Conservation (phyloP, 2,329 filamentous ascomycete genomes). For the Ophiostoma montium region DNA sequence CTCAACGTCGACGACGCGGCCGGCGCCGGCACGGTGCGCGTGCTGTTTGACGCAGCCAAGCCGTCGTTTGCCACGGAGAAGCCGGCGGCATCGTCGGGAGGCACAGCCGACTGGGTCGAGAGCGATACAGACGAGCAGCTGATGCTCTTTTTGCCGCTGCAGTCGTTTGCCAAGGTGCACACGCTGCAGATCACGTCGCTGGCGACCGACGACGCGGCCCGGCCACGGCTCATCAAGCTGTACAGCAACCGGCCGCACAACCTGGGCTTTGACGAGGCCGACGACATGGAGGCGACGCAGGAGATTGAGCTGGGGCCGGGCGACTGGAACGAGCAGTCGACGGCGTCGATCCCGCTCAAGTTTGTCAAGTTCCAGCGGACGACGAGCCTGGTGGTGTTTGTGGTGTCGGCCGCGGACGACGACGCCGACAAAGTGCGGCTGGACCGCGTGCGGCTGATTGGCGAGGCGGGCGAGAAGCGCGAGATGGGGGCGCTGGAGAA, state of each 20-base stretch:
- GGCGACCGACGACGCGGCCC: constrained; percentile 57
- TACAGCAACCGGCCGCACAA: constrained; percentile 84
- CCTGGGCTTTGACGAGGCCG: constrained; percentile 88
- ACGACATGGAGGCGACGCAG: constrained; percentile 72
- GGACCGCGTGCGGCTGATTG: constrained; percentile 66
- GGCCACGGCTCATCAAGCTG: constrained; percentile 70
- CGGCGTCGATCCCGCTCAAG: constrained; percentile 57
- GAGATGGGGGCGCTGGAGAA: constrained; percentile 94
- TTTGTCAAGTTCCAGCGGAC: constrained; percentile 98
- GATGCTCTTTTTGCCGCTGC: constrained; percentile 84
- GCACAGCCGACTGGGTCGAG: constrained; percentile 75
- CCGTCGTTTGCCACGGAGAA: constrained; percentile 33
- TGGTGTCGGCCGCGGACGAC: constrained; percentile 70
- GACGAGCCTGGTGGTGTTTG: constrained; percentile 71
- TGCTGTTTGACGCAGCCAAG: constrained; percentile 40
- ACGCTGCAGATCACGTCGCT: constrained; percentile 70
- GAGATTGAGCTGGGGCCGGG: constrained; percentile 55
- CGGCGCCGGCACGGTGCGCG: constrained; percentile 48
- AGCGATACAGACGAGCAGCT: constrained; percentile 96
- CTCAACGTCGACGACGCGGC: constrained; percentile 75
- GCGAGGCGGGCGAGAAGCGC: constrained; percentile 81
- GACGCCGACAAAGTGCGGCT: constrained; percentile 76
- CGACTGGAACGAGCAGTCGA: constrained; percentile 74
- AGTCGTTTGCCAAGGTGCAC: constrained; percentile 77
- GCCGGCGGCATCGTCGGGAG: constrained; percentile 45